Conservation (phyloP, 495 filamentous ascomycete genomes). For the Rhypophila decipiens region DNA sequence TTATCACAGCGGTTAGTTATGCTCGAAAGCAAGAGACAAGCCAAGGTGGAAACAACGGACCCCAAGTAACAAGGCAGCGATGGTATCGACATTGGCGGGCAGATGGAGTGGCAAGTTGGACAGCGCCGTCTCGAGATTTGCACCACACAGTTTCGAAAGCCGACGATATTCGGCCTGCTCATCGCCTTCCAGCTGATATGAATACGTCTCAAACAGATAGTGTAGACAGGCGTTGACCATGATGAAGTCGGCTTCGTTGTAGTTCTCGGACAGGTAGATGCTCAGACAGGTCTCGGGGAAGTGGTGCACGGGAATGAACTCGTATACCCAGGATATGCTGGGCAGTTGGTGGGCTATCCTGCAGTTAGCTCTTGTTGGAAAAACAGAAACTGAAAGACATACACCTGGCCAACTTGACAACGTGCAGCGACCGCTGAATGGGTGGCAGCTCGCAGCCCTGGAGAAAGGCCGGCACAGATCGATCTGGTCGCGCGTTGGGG, state of each 20-base stretch:
- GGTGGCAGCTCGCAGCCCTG: constrained; percentile 17
- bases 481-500: constrained; percentile 8
- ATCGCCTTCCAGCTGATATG: constrained; percentile 13
- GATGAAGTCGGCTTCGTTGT: constrained; percentile 45
- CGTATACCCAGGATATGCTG: constrained; percentile 27
- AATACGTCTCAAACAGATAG: constrained; percentile 45
- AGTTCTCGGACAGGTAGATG: constrained; percentile 46
- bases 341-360: background rate
- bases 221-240: constrained; percentile 50
- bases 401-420: constrained; percentile 14
- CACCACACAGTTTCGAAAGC: constrained; percentile 39
- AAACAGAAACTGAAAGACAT: background rate
- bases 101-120: constrained; percentile 49
- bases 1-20: background rate
- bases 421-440: constrained; percentile 10
- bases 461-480: background rate
- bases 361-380: background rate
- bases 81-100: constrained; percentile 47
- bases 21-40: background rate
- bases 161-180: constrained; percentile 19
- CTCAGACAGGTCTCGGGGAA: constrained; percentile 50
- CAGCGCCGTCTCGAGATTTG: constrained; percentile 51
- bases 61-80: constrained; percentile 51
- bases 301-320: constrained; percentile 37
- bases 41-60: constrained; percentile 26